Conservation (phyloP, 2,329 filamentous ascomycete genomes). For the Aspergillus sp. region DNA sequence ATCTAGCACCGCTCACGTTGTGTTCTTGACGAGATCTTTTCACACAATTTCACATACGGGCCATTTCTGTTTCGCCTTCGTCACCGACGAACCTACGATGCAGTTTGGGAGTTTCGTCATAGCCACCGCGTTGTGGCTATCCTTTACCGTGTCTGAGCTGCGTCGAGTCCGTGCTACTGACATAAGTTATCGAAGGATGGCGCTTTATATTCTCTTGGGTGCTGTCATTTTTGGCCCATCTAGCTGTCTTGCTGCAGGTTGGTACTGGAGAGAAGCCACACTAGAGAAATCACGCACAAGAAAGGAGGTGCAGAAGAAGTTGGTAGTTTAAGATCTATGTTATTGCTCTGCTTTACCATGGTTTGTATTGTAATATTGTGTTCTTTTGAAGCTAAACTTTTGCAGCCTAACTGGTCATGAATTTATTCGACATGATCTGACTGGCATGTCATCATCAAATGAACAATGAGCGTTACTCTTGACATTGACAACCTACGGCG, state of each 20-base stretch:
- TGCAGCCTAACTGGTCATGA: no score
- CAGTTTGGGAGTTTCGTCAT: not conserved
- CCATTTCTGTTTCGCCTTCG: not conserved
- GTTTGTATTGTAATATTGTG: no score
- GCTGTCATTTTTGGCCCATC: not conserved
- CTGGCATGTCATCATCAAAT: no score
- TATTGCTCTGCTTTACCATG: no score
- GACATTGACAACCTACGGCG: no score
- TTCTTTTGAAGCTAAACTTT: no score
- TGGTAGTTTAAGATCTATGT: not conserved
- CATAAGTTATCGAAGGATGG: not conserved
- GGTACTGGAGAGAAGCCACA: not conserved
- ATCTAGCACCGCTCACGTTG: not conserved
- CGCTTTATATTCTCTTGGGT: not conserved
- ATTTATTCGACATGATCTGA: no score
- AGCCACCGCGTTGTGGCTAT: slow-evolving; percentile 3
- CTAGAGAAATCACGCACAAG: not conserved
- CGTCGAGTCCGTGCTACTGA: slow-evolving; percentile 3
- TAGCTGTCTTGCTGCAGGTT: not conserved
- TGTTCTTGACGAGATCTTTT: not conserved
- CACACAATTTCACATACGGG: no score
- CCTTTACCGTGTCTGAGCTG: slow-evolving; percentile 8
- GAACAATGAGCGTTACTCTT: no score
- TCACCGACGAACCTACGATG: not conserved
- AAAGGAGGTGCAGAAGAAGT: not conserved